Percentiles rank a stretch among this genome's conserved stretches.
phyloP scores from a whole-genome alignment of 306 rosid genomes.

The Cicer arietinum region DNA sequence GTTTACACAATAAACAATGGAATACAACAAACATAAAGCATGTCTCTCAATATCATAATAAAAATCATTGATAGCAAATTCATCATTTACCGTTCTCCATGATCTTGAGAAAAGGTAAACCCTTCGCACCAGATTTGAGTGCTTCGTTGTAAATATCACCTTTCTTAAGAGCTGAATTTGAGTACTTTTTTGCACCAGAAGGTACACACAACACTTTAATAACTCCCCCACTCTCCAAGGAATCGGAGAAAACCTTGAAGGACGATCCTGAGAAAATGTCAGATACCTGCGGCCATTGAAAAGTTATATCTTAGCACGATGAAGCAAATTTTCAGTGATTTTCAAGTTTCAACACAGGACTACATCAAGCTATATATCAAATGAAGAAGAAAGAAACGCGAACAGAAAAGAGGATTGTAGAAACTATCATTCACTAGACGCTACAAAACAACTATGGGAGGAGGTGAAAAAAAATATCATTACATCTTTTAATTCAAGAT shows the following conservation, averaged over 20 bases:
- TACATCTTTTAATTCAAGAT: constrained; percentile 92
- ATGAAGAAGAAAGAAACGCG: neutral
- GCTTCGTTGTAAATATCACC: constrained; percentile 82
- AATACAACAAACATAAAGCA: constrained; percentile 9
- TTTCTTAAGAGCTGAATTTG: constrained; percentile 90
- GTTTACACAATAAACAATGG: constrained; percentile 29
- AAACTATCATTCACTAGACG: constrained; percentile 27
- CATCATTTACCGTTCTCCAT: constrained; percentile 67
- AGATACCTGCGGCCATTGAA: constrained; percentile 70
- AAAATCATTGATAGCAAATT: constrained; percentile 21
- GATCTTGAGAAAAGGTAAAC: constrained; percentile 91
- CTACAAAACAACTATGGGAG: constrained; percentile 16
- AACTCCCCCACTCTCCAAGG: constrained; percentile 77
- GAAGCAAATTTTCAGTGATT: constrained; percentile 33
- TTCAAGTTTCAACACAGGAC: constrained; percentile 17
- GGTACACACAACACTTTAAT: constrained; percentile 82
- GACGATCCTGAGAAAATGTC: constrained; percentile 76
- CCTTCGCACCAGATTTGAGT: constrained; percentile 85
- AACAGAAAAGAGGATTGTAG: neutral
- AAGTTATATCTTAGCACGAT: constrained; percentile 32
- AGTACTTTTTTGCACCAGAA: constrained; percentile 76
- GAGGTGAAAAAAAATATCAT: constrained; percentile 43
- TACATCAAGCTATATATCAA: constrained; percentile 22
- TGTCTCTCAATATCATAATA: constrained; percentile 1
- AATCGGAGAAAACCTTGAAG: constrained; percentile 82